Evolutionary conservation across 192 early-diverging fungal species (phyloP).

Genomic region (Rhizophagus prolifer): DNA sequence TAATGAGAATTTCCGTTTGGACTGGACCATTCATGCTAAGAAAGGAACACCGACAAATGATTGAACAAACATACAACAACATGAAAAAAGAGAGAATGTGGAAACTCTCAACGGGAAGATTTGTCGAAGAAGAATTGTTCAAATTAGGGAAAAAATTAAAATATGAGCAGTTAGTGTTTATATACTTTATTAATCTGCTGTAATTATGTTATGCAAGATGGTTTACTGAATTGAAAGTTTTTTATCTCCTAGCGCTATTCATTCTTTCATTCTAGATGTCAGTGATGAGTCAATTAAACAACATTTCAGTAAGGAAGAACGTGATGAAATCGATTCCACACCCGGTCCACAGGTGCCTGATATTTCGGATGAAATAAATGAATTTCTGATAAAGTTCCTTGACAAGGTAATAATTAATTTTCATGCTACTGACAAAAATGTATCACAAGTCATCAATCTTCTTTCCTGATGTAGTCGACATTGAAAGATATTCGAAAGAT

Average conservation of each 20-base stretch:
- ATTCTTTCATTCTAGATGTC: constrained; percentile 33
- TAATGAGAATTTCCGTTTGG: constrained; percentile 5
- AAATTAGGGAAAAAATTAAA: constrained; percentile 21
- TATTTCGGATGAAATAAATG: constrained; percentile 9
- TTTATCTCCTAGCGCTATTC: constrained; percentile 24
- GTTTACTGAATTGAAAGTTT: background rate
- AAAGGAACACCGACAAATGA: constrained; percentile 7
- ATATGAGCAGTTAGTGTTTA: constrained; percentile 25
- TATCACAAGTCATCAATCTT: constrained; percentile 11
- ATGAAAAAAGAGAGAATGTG: constrained; percentile 31
- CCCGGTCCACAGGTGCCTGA: constrained; percentile 5
- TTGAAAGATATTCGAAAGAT: constrained; percentile 21
- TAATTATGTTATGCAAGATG: constrained; percentile 11
- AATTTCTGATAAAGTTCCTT: constrained; percentile 14
- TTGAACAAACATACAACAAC: constrained; percentile 7
- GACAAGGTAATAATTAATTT: constrained; percentile 20
- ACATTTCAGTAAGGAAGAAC: constrained; percentile 27
- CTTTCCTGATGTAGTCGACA: constrained; percentile 12
- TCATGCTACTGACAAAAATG: constrained; percentile 19
- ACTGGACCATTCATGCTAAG: constrained; percentile 14
- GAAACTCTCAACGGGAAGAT: constrained; percentile 27
- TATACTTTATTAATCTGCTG: background rate
- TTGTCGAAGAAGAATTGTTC: constrained; percentile 27
- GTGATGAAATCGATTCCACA: constrained; percentile 14
- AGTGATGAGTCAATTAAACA: constrained; percentile 19